Conservation (phyloP, 371 early-diverging fungal species). For the Vairimorpha necatrix region DNA sequence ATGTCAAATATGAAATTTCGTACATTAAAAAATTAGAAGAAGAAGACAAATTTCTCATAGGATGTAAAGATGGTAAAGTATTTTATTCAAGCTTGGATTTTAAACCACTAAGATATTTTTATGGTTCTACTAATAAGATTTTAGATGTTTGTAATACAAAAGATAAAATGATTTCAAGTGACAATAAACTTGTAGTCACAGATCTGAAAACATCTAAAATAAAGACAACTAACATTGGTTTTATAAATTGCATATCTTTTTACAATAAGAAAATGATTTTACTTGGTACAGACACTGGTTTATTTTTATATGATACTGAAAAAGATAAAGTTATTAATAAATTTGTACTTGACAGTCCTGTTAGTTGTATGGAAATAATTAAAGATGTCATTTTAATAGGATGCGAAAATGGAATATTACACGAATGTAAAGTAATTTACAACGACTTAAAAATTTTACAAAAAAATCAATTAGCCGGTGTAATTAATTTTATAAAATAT, state of each 20-base stretch:
- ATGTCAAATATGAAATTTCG: background rate
- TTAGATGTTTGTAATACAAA: background rate
- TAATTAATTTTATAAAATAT: background rate
- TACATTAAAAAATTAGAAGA: constrained; percentile 3
- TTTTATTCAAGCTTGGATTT: background rate
- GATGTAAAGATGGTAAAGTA: background rate
- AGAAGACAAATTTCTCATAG: background rate
- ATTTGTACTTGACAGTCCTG: background rate
- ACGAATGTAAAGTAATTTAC: background rate
- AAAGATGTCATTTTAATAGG: background rate
- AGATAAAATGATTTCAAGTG: background rate
- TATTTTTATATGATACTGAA: background rate
- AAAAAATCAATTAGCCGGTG: background rate
- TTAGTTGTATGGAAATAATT: background rate
- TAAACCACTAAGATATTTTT: background rate
- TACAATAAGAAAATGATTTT: background rate
- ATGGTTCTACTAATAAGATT: background rate
- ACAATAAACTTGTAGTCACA: background rate
- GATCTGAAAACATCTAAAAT: background rate
- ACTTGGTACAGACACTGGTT: background rate
- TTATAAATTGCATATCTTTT: background rate
- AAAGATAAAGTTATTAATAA: constrained; percentile 3
- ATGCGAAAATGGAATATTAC: background rate
- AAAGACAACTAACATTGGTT: background rate
- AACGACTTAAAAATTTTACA: background rate